phyloP scores from a whole-genome alignment of 2,329 filamentous ascomycete species.

The Pezicula rhizophila region DNA sequence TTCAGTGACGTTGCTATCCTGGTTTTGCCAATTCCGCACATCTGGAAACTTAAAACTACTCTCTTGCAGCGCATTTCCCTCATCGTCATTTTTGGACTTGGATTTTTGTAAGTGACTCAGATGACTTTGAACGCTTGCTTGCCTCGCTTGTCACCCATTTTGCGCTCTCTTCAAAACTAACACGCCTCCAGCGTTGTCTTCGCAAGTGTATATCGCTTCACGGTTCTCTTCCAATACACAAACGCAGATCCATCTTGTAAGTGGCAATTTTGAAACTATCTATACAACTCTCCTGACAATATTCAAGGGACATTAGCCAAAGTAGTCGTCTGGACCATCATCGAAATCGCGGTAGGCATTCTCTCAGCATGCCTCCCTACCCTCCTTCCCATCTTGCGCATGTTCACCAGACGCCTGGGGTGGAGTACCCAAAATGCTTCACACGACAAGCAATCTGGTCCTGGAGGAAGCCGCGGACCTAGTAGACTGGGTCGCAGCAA shows the following conservation, averaged over 20 bases:
- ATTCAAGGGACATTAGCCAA: slow-evolving; percentile 32
- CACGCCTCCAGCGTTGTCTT: slow-evolving; percentile 36
- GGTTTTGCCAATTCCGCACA: slow-evolving; percentile 36
- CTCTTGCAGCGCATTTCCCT: slow-evolving; percentile 35
- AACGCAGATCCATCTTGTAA: slow-evolving; percentile 35
- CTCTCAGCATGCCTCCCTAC: slow-evolving; percentile 48
- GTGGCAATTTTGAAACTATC: too few species aligned
- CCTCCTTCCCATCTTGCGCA: too few species aligned
- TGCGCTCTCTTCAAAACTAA: neutral
- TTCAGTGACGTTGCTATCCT: slow-evolving; percentile 40
- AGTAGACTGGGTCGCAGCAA: too few species aligned
- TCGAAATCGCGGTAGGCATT: slow-evolving; percentile 45
- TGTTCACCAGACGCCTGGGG: too few species aligned
- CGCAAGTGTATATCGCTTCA: slow-evolving; percentile 41
- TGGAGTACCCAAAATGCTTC: too few species aligned
- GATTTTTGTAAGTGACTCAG: slow-evolving; percentile 4
- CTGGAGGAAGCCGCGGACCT: too few species aligned
- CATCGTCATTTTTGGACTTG: slow-evolving; percentile 2
- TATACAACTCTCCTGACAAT: too few species aligned
- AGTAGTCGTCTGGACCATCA: slow-evolving; percentile 40
- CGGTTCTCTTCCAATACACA: slow-evolving; percentile 39
- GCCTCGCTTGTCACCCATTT: too few species aligned
- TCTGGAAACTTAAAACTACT: slow-evolving; percentile 39
- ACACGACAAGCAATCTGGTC: too few species aligned
- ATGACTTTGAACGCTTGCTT: neutral